These are phyloP conservation scores for Citrus reticulata DNA, from an alignment of 345 rosid genomes.

Conservation along the genomic window DNA sequence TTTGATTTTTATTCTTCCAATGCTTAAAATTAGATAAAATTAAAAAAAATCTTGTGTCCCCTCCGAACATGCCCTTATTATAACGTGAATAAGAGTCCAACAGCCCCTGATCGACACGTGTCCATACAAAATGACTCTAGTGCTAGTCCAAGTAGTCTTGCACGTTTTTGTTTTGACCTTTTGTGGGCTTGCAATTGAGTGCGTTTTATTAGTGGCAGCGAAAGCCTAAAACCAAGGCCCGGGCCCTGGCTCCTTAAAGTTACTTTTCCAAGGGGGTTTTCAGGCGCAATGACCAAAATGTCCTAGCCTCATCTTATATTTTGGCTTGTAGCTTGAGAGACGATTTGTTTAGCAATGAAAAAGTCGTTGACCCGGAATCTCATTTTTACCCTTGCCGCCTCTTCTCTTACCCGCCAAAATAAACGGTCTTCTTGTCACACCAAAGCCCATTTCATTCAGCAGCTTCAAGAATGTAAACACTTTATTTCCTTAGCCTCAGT, in stretches of 20 bases:
- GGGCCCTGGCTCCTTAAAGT: neutral
- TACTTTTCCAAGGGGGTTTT: neutral
- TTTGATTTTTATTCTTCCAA: too few relatives aligned
- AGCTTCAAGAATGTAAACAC: constrained; percentile 33
- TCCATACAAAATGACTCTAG: neutral
- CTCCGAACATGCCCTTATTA: neutral
- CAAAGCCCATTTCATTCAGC: constrained; percentile 21
- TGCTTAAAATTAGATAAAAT: too few relatives aligned
- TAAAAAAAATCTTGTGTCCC: neutral
- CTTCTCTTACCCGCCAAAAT: constrained; percentile 31
- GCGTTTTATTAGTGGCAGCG: neutral
- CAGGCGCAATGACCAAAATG: neutral
- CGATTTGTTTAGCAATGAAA: constrained; percentile 6
- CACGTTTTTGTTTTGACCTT: neutral
- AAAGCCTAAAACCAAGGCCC: neutral
- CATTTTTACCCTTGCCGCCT: neutral
- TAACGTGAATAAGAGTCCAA: neutral
- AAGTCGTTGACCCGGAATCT: constrained; percentile 9
- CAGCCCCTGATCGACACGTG: neutral
- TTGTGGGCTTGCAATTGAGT: neutral
- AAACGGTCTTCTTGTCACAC: constrained; percentile 14
- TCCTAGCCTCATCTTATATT: neutral
- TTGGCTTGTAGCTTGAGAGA: neutral
- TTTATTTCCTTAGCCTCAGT: constrained; percentile 20
- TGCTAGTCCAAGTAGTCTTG: too few relatives aligned